These are phyloP conservation scores for Agastache rugosa DNA, from an alignment of 257 asterid genomes.

Conservation along the genomic window DNA sequence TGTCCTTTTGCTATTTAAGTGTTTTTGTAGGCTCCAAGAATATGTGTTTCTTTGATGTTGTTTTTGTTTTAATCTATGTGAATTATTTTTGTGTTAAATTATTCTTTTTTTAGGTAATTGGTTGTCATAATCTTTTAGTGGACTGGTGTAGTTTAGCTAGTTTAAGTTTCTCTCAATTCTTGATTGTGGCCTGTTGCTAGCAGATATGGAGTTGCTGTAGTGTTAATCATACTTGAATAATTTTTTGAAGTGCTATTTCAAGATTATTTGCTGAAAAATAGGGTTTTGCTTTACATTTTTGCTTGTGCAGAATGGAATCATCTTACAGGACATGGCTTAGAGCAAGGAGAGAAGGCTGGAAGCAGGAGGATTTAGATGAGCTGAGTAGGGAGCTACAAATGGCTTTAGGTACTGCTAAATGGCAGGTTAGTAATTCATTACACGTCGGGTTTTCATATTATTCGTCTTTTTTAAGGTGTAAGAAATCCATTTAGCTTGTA, in stretches of 20 bases:
- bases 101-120: neutral
- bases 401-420: constrained; percentile 84
- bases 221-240: neutral
- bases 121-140: neutral
- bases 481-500: neutral
- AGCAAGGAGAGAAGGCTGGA: constrained; percentile 61
- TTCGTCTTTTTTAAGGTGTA: neutral
- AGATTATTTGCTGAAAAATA: constrained; percentile 16
- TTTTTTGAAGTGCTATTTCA: neutral
- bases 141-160: neutral
- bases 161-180: neutral
- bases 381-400: constrained; percentile 72
- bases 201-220: neutral
- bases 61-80: neutral
- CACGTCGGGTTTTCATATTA: neutral
- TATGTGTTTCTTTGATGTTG: neutral
- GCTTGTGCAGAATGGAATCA: constrained; percentile 78
- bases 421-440: constrained; percentile 65
- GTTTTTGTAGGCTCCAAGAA: constrained; percentile 15
- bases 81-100: neutral
- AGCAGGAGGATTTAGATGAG: constrained; percentile 54
- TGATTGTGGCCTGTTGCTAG: constrained; percentile 3
- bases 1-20: constrained; percentile 17
- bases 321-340: constrained; percentile 72
- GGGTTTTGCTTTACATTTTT: constrained; percentile 24